Conservation (phyloP, 2,329 filamentous ascomycete species). For the Diplodia mutila region DNA sequence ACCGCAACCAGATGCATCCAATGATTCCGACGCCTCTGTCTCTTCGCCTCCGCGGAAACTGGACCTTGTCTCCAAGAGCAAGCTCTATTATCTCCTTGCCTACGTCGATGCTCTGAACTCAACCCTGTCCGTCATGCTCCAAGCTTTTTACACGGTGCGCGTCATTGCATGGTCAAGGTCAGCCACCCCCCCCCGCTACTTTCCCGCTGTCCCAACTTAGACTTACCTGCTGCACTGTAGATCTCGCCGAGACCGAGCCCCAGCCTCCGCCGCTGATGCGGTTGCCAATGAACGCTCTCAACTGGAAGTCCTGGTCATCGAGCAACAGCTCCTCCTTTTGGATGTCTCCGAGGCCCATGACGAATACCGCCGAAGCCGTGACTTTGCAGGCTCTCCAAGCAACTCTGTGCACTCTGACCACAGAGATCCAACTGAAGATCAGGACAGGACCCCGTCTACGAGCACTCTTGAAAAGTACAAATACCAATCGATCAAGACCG, state of each 20-base stretch:
- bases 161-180: slow-evolving; percentile 45
- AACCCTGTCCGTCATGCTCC: slow-evolving; percentile 44
- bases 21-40: slow-evolving; percentile 17
- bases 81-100: slow-evolving; percentile 38
- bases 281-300: slow-evolving; percentile 43
- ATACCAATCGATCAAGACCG: slow-evolving; percentile 2
- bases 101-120: slow-evolving; percentile 42
- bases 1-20: slow-evolving; percentile 2
- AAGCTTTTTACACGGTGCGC: slow-evolving; percentile 44
- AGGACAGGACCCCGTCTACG: slow-evolving; percentile 9
- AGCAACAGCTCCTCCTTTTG: slow-evolving; percentile 44
- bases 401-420: slow-evolving; percentile 20
- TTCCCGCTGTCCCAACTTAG: neutral
- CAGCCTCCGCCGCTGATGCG: slow-evolving; percentile 32
- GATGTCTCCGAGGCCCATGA: slow-evolving; percentile 26
- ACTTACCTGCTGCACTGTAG: slow-evolving; percentile 7
- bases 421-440: neutral
- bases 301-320: slow-evolving; percentile 43
- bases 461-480: slow-evolving; percentile 18
- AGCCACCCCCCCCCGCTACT: slow-evolving; percentile 24
- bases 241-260: slow-evolving; percentile 21
- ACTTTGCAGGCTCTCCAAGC: slow-evolving; percentile 11
- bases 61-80: slow-evolving; percentile 29
- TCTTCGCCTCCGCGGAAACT: slow-evolving; percentile 25
- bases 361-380: slow-evolving; percentile 14